Evolutionary conservation across 768 basidiomycete genomes (phyloP), one percentile per base, ranked within the genome.

Genomic region (Naganishia randhawae): DNA sequence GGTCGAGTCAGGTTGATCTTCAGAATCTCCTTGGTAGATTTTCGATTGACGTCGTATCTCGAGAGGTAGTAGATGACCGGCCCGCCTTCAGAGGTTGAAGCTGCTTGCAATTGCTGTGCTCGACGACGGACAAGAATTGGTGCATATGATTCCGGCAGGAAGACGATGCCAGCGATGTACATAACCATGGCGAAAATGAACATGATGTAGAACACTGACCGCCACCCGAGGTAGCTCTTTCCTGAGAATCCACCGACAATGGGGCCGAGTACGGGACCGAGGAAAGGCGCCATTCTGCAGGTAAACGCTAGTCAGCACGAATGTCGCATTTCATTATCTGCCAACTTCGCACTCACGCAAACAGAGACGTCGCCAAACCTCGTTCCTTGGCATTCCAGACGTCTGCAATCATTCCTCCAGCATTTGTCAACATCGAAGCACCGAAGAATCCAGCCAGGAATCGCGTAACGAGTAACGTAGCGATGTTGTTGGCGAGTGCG

Each of bases 1-100:
- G 91, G 91, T 68, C 67, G 41, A 14, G 52, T 55, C 27, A 68
- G 37, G 27, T 63, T 68, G 50, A 68, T 45, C 50, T 68, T 68
- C 31, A 68, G 33, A 37, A 68, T 68, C 31, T 68, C 55, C 37
- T 27, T 53, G 9, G 48, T 68, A 11, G 55, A 25, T 25, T 68
- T 68, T 29, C 57, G 39, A 33, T 63, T 33, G 29, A 37, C 9
- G 41, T 68, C 67, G 39, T 68, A 68, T 31, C 52, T 68, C 16
- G 55, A 48, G 14, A 31, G 19, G 37, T 37, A 68, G 37, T 68
- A 63, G n/a, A 55, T 45, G 11, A 68, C 53, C 31, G 67, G 67
- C 16, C 67, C 57, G 33, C 67, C 67, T 35, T 68, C 55, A 1
- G 67, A 52, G 1, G 67, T 63, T 6, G 55, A 62, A n/a, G 67